Evolutionary conservation across 495 filamentous ascomycete species (phyloP), one percentile per base, ranked within the genome.

Genomic region (Trichoderma asperelloides): DNA sequence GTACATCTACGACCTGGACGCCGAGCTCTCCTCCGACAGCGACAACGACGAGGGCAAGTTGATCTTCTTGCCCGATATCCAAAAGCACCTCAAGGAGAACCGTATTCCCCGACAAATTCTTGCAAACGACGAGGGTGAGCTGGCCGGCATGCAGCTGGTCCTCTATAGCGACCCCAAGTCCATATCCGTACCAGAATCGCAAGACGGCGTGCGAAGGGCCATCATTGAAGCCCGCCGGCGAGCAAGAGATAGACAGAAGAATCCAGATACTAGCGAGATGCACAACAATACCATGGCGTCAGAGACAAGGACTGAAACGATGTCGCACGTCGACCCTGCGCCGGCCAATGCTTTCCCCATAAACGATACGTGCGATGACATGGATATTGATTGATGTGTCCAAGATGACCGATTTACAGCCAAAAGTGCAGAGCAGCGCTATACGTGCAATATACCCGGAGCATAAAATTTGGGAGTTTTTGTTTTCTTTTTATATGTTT

Each of bases 1-100:
- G 65, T 98, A 93, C 80, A 92, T 98, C 73, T 85, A 93, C 80
- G 86, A 95, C 74, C 80, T 98, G 28, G 95, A 96, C 70, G 90
- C 85, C 65, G 94, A 98, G 78, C 84, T 97, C 49, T 87, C 86
- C 0, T 89, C 90, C 9, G 39, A 45, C 64, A 72, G 79, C 65
- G 80, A 78, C 25, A 74, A 70, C 71, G 81, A 86, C 45, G 79
- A 81, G 64, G 78, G 78, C 65, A 82, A 78, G 64, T 78, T 96
- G 15, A 78, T 92, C 66, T 92, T 97, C 76, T 79, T 95, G 0
- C 88, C 93, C 1, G 91, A 95, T 72, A 90, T 97, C 65, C 88
- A 93, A 70, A 91, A 89, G 75, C 88, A 87, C 69, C 78, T 97
- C 47, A 75, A 71, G 65, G 70, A 73, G 65, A 84, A 82, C 66